Evolutionary conservation across 2,329 filamentous ascomycete genomes (phyloP).

Genomic region (Acrodontium crateriforme): DNA sequence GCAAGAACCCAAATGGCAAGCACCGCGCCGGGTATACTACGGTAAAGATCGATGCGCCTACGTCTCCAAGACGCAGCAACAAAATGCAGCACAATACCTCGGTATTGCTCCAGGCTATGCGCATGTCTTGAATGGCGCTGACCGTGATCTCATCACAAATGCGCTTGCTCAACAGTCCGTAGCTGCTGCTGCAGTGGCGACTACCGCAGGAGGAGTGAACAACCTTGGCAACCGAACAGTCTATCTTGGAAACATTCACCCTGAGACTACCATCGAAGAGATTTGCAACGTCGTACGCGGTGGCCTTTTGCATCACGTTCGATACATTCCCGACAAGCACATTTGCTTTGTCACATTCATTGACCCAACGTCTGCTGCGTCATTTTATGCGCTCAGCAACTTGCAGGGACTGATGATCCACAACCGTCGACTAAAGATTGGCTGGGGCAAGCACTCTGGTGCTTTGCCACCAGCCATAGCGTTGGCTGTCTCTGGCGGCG

Average conservation of each 20-base stretch:
- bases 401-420: constrained; percentile 98
- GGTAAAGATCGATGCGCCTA: constrained; percentile 98
- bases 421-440: constrained; percentile 93
- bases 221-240: constrained; percentile 96
- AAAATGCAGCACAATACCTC: constrained; percentile 95
- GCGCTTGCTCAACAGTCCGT: constrained; percentile 95
- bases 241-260: constrained; percentile 96
- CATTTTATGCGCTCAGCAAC: constrained; percentile 95
- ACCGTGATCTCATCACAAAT: constrained; percentile 91
- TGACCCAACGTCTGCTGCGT: constrained; percentile 91
- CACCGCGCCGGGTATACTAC: constrained; percentile 91
- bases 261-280: constrained; percentile 96
- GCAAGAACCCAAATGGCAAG: constrained; percentile 93
- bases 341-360: constrained; percentile 99
- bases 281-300: constrained; percentile 98
- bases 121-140: constrained; percentile 88
- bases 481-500: constrained; percentile 86
- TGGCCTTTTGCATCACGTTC: constrained; percentile 90
- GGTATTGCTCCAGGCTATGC: constrained; percentile 95
- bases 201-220: constrained; percentile 89
- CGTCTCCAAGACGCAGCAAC: constrained; percentile 98
- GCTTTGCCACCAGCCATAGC: constrained; percentile 92
- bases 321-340: constrained; percentile 98
- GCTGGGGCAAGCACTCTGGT: constrained; percentile 98
- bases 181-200: constrained; percentile 89